Percentiles rank a stretch among this genome's conserved stretches.
Evolutionary conservation across 192 early-diverging fungal species (phyloP).

Genomic region (Linnemannia elongata): DNA sequence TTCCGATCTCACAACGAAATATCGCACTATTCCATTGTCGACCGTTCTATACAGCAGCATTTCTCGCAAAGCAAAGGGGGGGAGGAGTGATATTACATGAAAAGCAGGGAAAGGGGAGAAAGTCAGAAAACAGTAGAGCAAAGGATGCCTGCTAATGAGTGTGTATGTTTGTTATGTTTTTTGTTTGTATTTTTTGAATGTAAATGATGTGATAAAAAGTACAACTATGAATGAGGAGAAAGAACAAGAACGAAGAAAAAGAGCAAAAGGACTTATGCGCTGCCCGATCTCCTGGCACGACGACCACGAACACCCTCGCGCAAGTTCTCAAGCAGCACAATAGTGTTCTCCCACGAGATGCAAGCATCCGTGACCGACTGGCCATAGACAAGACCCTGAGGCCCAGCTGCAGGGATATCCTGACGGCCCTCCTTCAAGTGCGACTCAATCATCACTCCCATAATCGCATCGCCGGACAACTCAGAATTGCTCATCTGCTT

Average conservation of each 20-base stretch:
- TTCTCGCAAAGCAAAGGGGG: no score
- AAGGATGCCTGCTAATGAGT: neutral
- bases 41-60: no score
- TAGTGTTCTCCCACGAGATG: conserved; percentile 92
- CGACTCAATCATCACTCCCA: conserved; percentile 97
- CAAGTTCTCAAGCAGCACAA: conserved; percentile 79
- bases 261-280: conserved; percentile 15
- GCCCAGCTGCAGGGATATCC: conserved; percentile 81
- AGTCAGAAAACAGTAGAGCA: neutral
- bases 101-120: neutral
- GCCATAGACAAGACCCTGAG: conserved; percentile 84
- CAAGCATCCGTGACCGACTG: conserved; percentile 95
- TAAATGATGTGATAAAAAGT: neutral
- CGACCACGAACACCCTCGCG: conserved; percentile 80
- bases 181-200: conserved; percentile 6
- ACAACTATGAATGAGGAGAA: neutral
- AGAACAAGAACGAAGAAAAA: neutral
- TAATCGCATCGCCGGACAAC: conserved; percentile 79
- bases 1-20: no score
- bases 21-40: no score
- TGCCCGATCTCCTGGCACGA: conserved; percentile 56
- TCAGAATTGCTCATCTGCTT: conserved; percentile 72
- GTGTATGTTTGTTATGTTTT: neutral
- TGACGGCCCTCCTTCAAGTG: conserved; percentile 91
- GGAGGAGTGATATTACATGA: no score